Evolutionary conservation across 2,329 filamentous ascomycete genomes (phyloP), one percentile per base, ranked within the genome.

Genomic region (Xylariaceae sp.): DNA sequence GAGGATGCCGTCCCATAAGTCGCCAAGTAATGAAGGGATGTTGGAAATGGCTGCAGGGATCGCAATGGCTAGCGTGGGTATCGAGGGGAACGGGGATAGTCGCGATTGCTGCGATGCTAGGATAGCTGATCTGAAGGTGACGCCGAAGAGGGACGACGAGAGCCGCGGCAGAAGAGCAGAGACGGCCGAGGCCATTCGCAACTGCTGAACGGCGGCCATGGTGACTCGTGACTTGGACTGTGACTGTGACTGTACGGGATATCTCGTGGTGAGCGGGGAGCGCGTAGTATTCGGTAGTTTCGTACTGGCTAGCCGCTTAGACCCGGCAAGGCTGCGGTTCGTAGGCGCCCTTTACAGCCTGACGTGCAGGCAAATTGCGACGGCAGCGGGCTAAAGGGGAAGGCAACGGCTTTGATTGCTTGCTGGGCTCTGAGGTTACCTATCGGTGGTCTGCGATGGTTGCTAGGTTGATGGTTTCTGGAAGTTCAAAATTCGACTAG

Each of bases 1-100:
- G 67, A 99, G 81, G 51, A 99, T 84, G 4, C 90, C 92, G 67
- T 97, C 93, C 93, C 93, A 97, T 69, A 99, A 86, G 64, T 89
- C 89, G 58, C 84, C 86, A 18, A 96, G 76, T n/a, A 92, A 72
- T 4, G 82, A 82, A 4, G 89, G 87, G 55, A 92, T 78, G 53
- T 78, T 84, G 66, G 85, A 80, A 65, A 90, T 78, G 45, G 78
- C 75, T 10, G 82, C 78, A 23, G 88, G 85, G 45, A 88, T 74
- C 5, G 84, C 77, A 61, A 87, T 77, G 13, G 82, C 77, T 37
- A 85, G 73, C 65, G 79, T 80, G 59, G 80, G 79, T 60, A 86
- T 67, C 74, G 67, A 81, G 74, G 55, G 80, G 75, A 63, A 77
- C 69, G 42, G 77, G 18, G 64, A 62, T 51, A 66, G 61, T 57